Evolutionary conservation across 1,139 yeast species (phyloP), one percentile per base, ranked within the genome.

Genomic region (Suhomyces panamericanus): DNA sequence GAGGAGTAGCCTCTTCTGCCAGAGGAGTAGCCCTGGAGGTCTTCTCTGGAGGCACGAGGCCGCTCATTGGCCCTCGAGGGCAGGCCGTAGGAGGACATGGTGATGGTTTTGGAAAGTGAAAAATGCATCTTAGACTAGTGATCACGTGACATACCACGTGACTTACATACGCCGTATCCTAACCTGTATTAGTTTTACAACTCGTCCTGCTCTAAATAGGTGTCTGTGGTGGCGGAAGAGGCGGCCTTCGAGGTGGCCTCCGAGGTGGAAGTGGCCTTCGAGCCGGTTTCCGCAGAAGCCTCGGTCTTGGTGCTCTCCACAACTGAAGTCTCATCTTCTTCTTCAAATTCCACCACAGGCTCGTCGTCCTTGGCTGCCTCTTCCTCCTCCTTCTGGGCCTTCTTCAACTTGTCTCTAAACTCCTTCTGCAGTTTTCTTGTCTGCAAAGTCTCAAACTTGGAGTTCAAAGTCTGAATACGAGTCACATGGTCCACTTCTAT

Each of bases 401-500:
- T 57, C 47, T 55, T 63, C 51, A 65, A 51, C 53, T 68, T 67
- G 39, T 64, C 67, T 54, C 70, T 68, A 35, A 57, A 55, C 51
- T 64, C 75, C 53, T 60, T 69, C 55, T 62, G 75, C 46, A 50
- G 59, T 53, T 62, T 67, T 60, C 73, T 70, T 48, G 61, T 68
- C 50, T 50, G 48, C 43, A 73, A 60, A 43, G 67, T 69, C 12
- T 60, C 64, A 38, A 66, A 62, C 41, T 67, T 69, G 26, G 60
- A 56, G 35, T 66, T 66, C 53, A 80, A 65, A 9, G 63, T 62
- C 8, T 60, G 57, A 16, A 71, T 53, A 53, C 83, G 67, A 24
- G 69, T 70, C 9, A 61, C 60, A 51, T 79, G 82, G 27, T 67
- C 65, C 12, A 55, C 52, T 48, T 72, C 73, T 32, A 80, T 58